Evolutionary conservation across 2,329 filamentous ascomycete genomes (phyloP).

Genomic region (Cytospora paraplurivora): DNA sequence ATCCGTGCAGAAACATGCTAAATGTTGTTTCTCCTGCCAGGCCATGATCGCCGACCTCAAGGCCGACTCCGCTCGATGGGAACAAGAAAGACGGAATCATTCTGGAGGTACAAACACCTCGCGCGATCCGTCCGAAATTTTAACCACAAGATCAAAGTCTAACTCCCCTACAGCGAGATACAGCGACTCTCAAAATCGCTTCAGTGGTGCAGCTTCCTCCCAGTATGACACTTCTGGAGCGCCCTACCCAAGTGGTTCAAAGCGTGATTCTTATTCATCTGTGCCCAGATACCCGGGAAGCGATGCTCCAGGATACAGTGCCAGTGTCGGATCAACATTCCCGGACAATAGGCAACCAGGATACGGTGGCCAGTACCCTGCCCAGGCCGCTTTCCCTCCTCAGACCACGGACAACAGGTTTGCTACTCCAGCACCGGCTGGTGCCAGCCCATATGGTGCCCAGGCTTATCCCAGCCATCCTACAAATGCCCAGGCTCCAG

Average conservation of each 20-base stretch:
- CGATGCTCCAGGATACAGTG: slow-evolving; percentile 52
- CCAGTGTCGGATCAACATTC: slow-evolving; percentile 24
- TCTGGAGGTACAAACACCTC: slow-evolving; percentile 61
- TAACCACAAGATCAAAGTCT: slow-evolving; percentile 52
- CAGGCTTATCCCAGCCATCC: slow-evolving; percentile 16
- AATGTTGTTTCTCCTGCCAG: slow-evolving; percentile 38
- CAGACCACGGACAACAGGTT: slow-evolving; percentile 22
- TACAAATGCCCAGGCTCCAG: slow-evolving; percentile 11
- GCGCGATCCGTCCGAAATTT: slow-evolving; percentile 51
- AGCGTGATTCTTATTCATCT: slow-evolving; percentile 40
- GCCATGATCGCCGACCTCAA: slow-evolving; percentile 66
- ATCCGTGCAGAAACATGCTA: not conserved
- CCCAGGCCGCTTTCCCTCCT: slow-evolving; percentile 12
- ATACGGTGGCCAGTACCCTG: slow-evolving; percentile 29
- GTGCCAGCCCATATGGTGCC: slow-evolving; percentile 13
- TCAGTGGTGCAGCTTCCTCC: slow-evolving; percentile 31
- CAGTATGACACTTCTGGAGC: slow-evolving; percentile 26
- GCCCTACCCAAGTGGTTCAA: slow-evolving; percentile 21
- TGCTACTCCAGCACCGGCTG: slow-evolving; percentile 10
- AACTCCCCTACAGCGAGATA: slow-evolving; percentile 62
- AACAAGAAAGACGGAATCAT: slow-evolving; percentile 60
- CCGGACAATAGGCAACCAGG: slow-evolving; percentile 37
- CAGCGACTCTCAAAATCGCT: slow-evolving; percentile 52
- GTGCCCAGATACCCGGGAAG: slow-evolving; percentile 54
- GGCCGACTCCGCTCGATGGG: slow-evolving; percentile 63